Percentiles rank a stretch among this genome's conserved stretches.
phyloP scores from a whole-genome alignment of 805 yeast species.

The Candida glaebosa region DNA sequence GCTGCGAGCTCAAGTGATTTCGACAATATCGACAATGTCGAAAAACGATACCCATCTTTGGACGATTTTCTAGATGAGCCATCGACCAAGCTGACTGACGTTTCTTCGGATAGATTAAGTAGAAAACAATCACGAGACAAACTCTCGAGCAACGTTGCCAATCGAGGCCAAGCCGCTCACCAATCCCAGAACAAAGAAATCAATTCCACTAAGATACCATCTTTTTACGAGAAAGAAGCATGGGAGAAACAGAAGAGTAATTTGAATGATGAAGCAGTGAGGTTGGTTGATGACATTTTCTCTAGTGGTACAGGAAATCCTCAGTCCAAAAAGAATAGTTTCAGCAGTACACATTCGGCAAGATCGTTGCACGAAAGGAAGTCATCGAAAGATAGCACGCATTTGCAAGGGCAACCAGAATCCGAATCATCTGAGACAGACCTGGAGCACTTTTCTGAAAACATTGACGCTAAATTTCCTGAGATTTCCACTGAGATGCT shows the following conservation, averaged over 20 bases:
- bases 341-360: background rate
- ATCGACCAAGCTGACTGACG: background rate
- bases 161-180: background rate
- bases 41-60: conserved; percentile 51
- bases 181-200: background rate
- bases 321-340: conserved; percentile 1
- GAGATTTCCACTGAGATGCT: background rate
- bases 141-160: background rate
- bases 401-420: background rate
- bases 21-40: conserved; percentile 44
- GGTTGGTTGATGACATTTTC: conserved; percentile 40
- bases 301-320: conserved; percentile 15
- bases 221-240: conserved; percentile 31
- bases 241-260: conserved; percentile 28
- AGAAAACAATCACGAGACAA: background rate
- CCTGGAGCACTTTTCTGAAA: conserved; percentile 2
- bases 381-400: background rate
- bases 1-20: conserved; percentile 6
- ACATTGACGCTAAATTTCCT: conserved; percentile 1
- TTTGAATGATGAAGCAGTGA: conserved; percentile 31
- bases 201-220: conserved; percentile 5
- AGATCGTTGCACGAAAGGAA: background rate
- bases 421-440: conserved; percentile 6
- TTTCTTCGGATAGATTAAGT: background rate
- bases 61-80: conserved; percentile 23